Percentiles rank a stretch among this genome's conserved stretches.
These are phyloP conservation scores for Strobilomyces dryophilus DNA, from an alignment of 768 basidiomycete species.

Conservation along the genomic window DNA sequence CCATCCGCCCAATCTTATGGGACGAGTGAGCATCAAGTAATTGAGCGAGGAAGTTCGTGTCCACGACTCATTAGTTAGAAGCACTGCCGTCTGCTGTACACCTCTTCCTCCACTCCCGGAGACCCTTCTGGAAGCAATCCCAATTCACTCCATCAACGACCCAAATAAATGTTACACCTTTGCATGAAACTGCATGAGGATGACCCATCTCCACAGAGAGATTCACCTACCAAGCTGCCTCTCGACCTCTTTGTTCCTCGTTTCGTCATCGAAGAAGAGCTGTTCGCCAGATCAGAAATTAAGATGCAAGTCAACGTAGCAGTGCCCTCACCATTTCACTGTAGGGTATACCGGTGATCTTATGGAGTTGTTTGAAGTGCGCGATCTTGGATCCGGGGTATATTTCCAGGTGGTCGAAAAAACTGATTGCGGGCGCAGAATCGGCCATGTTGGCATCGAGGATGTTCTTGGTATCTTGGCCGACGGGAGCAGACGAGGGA, in stretches of 20 bases:
- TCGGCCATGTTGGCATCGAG: constrained; percentile 13
- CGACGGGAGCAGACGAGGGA: constrained; percentile 34
- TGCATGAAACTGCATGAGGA: not conserved
- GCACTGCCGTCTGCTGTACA: constrained; percentile 23
- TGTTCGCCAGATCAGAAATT: constrained; percentile 15
- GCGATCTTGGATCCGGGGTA: constrained; percentile 79
- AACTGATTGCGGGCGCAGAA: constrained; percentile 48
- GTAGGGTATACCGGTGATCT: constrained; percentile 72
- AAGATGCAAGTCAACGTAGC: not conserved
- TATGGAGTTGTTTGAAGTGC: constrained; percentile 74
- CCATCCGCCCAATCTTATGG: not conserved
- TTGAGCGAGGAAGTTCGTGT: not conserved
- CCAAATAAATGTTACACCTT: constrained; percentile 81
- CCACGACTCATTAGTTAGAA: constrained; percentile 4
- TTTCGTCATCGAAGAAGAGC: constrained; percentile 74
- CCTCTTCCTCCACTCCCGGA: constrained; percentile 63
- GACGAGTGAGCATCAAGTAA: not conserved
- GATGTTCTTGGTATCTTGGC: constrained; percentile 19
- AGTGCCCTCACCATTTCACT: constrained; percentile 61
- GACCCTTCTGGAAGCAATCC: constrained; percentile 64
- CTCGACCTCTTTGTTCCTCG: constrained; percentile 47
- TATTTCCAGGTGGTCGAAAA: constrained; percentile 71
- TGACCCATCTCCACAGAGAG: not conserved
- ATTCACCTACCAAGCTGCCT: constrained; percentile 43
- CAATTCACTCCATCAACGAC: constrained; percentile 59